Percentiles rank a stretch among this genome's conserved stretches.
phyloP scores from a whole-genome alignment of 176 grass and related monocot genomes.

The Oryza officinalis region DNA sequence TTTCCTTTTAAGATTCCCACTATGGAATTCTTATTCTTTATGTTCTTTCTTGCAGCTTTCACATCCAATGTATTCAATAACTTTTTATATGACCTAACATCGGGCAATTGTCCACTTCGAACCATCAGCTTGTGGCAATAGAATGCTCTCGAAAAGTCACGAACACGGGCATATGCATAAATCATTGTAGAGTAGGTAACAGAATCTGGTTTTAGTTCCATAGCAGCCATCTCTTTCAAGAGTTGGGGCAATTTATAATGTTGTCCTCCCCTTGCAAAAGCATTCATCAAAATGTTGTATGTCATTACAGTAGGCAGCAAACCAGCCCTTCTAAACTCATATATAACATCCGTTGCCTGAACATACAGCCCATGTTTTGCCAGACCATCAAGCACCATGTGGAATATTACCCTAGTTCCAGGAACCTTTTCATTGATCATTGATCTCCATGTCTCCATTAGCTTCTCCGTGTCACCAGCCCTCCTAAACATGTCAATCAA shows the following conservation, averaged over 20 bases:
- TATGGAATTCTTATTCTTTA: constrained; percentile 71
- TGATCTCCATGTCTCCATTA: constrained; percentile 82
- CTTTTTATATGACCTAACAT: constrained; percentile 71
- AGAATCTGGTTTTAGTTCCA: constrained; percentile 79
- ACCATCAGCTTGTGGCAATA: constrained; percentile 96
- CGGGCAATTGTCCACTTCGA: constrained; percentile 67
- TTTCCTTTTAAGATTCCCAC: constrained; percentile 70
- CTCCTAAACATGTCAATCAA: constrained; percentile 73
- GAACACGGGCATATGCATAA: constrained; percentile 74
- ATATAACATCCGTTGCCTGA: constrained; percentile 74
- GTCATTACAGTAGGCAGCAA: constrained; percentile 74
- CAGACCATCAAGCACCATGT: constrained; percentile 87
- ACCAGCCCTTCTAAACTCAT: constrained; percentile 74
- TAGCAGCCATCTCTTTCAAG: constrained; percentile 72
- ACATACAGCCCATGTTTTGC: constrained; percentile 87
- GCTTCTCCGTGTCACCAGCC: constrained; percentile 60
- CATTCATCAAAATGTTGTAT: constrained; percentile 97
- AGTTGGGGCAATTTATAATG: constrained; percentile 85
- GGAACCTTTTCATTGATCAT: constrained; percentile 71
- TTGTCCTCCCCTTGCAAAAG: constrained; percentile 86
- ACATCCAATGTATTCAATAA: constrained; percentile 68
- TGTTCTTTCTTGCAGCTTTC: constrained; percentile 71
- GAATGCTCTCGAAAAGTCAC: constrained; percentile 78
- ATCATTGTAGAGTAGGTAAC: constrained; percentile 87
- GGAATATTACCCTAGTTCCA: constrained; percentile 59